phyloP scores from a whole-genome alignment of 1,284 basidiomycete genomes.

The Vanrija pseudolonga region DNA sequence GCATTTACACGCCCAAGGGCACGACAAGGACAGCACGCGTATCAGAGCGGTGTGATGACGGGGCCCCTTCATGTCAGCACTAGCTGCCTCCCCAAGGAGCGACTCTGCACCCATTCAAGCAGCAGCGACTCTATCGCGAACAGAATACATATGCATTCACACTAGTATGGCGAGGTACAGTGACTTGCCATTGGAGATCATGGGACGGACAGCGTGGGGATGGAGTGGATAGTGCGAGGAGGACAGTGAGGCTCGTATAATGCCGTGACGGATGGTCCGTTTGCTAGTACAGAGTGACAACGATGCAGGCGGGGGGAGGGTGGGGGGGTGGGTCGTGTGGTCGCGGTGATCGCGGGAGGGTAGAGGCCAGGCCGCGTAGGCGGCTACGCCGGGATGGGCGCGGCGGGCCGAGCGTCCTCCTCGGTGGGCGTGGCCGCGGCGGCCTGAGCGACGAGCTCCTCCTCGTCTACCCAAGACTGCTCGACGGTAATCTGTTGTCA shows the following conservation, averaged over 20 bases:
- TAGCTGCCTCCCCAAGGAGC: too few species aligned
- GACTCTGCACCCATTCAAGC: too few species aligned
- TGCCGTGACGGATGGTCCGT: background rate
- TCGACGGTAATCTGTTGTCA: slow-evolving; percentile 31
- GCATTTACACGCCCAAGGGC: too few species aligned
- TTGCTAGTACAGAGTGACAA: background rate
- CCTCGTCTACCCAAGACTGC: slow-evolving; percentile 38
- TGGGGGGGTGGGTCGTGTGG: background rate
- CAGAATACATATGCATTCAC: too few species aligned
- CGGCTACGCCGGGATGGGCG: background rate
- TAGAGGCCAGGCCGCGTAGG: background rate
- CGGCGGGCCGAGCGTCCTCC: background rate
- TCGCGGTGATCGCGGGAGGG: background rate
- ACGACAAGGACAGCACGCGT: too few species aligned
- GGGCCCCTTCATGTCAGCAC: too few species aligned
- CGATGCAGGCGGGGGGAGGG: background rate
- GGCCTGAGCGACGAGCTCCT: slow-evolving; percentile 27
- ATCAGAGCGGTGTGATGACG: too few species aligned
- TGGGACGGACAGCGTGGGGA: too few species aligned
- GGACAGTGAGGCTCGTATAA: background rate
- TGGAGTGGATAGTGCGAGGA: background rate
- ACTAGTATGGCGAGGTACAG: too few species aligned
- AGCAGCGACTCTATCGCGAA: too few species aligned
- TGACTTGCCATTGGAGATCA: too few species aligned
- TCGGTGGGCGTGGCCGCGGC: slow-evolving; percentile 2